Evolutionary conservation across 495 filamentous ascomycete genomes (phyloP), one percentile per base, ranked within the genome.

Genomic region (Xylaria castorea): DNA sequence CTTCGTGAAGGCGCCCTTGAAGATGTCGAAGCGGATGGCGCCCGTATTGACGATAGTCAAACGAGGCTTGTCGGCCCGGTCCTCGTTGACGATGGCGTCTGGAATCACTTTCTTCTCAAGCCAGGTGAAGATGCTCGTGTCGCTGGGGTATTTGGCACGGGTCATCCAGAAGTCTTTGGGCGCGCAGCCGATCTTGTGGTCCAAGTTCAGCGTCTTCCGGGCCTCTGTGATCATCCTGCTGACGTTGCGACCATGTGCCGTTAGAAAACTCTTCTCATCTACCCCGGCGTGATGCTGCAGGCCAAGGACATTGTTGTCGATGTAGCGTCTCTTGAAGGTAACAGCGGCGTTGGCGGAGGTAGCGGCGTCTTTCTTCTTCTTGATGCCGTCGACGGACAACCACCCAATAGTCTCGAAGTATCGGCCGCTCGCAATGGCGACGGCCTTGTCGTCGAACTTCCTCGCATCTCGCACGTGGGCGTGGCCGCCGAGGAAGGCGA

Each of bases 361-460:
- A 20, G 30, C 18, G 8, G 3, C 70, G 71, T 18, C 61, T 72
- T 6, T 70, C 79, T 77, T 77, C 73, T 83, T 82, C 30, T 83
- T 79, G 36, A 95, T 83, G 8, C 93, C 94, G 53, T 90, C 86
- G 66, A 98, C 91, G 12, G 94, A 97, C 89, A 97, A 88, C 85
- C 94, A 99, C 6, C 96, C 96, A 63, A 98, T 90, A n/a, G 97
- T 98, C 82, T 99, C 96, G 88, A 97, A 94, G 80, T 97, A 99
- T 3, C 95, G 88, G n/a, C 96, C 96, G 76, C 92, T 94, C 42
- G 94, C 94, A 18, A 99, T 82, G 1, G 90, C 96, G 71, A 91
- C 92, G 1, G 95, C 92, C 73, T 91, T 92, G 57, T 85, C 83
- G 78, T 98, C 96, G 77, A 92, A 98, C 62, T 88, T 87, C 22